These are phyloP conservation scores for Fagopyrum tataricum DNA, from an alignment of 148 eudicot species.

Conservation along the genomic window DNA sequence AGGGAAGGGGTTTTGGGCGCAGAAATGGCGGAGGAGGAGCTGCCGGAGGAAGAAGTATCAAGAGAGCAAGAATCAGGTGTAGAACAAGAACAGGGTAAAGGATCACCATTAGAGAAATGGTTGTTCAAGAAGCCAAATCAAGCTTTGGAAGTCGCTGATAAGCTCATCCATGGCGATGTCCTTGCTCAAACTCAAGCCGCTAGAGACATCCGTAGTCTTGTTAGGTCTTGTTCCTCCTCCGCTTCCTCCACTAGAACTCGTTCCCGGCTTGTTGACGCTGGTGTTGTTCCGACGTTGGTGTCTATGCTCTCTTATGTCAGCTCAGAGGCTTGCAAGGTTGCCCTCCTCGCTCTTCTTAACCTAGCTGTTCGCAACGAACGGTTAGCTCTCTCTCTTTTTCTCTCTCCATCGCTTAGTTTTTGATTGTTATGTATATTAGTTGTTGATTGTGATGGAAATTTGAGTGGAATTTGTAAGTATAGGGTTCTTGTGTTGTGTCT, in stretches of 20 bases:
- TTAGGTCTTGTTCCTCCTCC: slow-evolving; percentile 33
- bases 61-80: not conserved
- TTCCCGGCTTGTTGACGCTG: slow-evolving; percentile 38
- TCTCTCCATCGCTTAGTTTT: slow-evolving; percentile 7
- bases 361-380: slow-evolving; percentile 52
- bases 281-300: slow-evolving; percentile 48
- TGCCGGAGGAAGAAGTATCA: slow-evolving; percentile 18
- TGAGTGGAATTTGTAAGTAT: not conserved
- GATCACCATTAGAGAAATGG: slow-evolving; percentile 9
- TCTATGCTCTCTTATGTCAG: slow-evolving; percentile 28
- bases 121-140: slow-evolving; percentile 29
- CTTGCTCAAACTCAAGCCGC: slow-evolving; percentile 46
- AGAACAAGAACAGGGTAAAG: not conserved
- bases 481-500: not conserved
- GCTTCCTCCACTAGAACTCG: slow-evolving; percentile 33
- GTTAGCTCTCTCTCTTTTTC: slow-evolving; percentile 20
- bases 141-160: slow-evolving; percentile 27
- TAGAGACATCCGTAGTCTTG: slow-evolving; percentile 37
- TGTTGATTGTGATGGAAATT: not conserved
- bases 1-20: slow-evolving; percentile 18
- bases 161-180: slow-evolving; percentile 39
- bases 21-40: slow-evolving; percentile 19
- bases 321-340: slow-evolving; percentile 38
- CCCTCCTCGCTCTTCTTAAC: slow-evolving; percentile 60
- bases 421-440: not conserved